Base-by-base conservation (phyloP, 2,329 filamentous ascomycete species). In the Exophiala oligosperma region DNA sequence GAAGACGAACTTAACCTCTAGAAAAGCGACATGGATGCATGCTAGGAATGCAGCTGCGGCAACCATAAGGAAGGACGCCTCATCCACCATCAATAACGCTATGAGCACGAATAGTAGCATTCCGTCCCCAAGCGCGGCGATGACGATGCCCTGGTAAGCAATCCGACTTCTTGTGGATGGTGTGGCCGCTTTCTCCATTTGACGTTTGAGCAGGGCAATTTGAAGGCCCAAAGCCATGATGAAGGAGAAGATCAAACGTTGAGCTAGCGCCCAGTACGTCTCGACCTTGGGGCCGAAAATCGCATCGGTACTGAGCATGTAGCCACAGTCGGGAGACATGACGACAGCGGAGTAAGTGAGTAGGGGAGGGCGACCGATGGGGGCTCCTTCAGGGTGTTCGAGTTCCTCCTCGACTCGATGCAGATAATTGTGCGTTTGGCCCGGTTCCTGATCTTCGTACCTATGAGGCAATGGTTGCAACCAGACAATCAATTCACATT, bases 401-500 rank as follows among this genome's bases (percentile, higher is more conserved):
- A 87, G 71, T 64, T 88, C 85, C 37, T 79, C 70, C 64, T 88
- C 85, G 17, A 86, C 78, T 66, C 77, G 77, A 32, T 77, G 71
- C 52, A 84, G 70, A 29, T 79, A 64, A 8, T 43, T 67, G 61
- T 23, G 66, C 65, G 50, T 73, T 69, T 26, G 71, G 67, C 29
- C 70, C 50, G 52, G 35, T 47, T 56, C 41, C 38, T 56, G 40
- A 48, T 54, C 50, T 54, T 55, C 46, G 63, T 66, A 32, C 67
- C 68, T 43, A 66, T 63, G 67, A 3, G 76, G 76, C 60, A 79
- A 75, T 59, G 79, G 77, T 71, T 97, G 94, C 29, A 93, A 78
- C 72, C 92, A 97, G 54, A 96, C 77, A 50, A 99, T 77, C 69
- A 91, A 91, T 73, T 99, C 94, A 79, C 94, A 99, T 66, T 90